Base-by-base conservation (phyloP, 805 yeast genomes). In the Nakazawaea populi region DNA sequence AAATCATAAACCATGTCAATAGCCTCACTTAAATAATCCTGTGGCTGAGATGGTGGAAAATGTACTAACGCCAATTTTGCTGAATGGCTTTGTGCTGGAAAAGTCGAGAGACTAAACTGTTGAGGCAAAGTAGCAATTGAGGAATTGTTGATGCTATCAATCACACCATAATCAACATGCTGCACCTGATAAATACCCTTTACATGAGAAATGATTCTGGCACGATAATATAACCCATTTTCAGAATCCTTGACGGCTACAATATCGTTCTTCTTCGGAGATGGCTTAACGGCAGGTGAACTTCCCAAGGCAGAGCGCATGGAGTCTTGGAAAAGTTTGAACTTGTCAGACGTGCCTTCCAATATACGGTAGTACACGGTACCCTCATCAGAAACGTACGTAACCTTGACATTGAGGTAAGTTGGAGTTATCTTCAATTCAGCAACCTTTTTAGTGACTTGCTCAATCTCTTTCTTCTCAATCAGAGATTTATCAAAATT, bases 101-200 rank as follows among this genome's bases (percentile, higher is more conserved):
- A 64, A 1, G 65, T 56, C 7, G 67, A 52, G 30, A 66, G 48
- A 5, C 68, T 66, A 61, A 75, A 82, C 58, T 75, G 75, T 35
- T 72, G 49, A 12, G 89, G 85, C 49, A 85, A 70, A 2, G 70
- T 69, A 53, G 85, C 67, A 54, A 85, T 67, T 18, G 77, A 67
- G 1, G 70, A 53, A 39, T 7, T 18, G 71, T 59, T 10, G 75
- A 54, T 8, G 81, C 80, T 32, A 61, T 77, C 83, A 38, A 67
- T 60, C 46, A 74, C 76, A 34, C 90, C 90, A 53, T 77, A 80
- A 61, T 85, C 91, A 44, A 84, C 64, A 53, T 82, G 81, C 57
- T 75, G 75, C 32, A 85, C 82, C 49, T 74, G 75, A 59, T 66
- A 79, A 49, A 65, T 64, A 11, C 68, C 52, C 54, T 73, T 75